phyloP scores from a whole-genome alignment of 371 early-diverging fungal species.

The Mortierella sp. region DNA sequence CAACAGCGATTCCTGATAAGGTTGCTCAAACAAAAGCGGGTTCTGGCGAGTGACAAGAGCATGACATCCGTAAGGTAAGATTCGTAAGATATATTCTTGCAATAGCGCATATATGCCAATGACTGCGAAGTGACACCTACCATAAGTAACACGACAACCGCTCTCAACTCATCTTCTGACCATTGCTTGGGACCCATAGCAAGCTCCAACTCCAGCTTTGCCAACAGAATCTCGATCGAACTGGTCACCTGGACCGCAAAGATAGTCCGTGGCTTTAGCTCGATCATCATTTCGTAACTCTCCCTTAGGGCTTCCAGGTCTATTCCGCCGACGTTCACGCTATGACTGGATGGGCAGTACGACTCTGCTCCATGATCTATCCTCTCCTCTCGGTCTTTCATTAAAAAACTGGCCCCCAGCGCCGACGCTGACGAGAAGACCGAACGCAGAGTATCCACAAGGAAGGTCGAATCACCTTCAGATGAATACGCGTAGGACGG shows the following conservation, averaged over 20 bases:
- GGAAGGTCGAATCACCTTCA: constrained; percentile 48
- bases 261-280: constrained; percentile 57
- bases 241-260: constrained; percentile 60
- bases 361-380: background rate
- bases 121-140: constrained; percentile 40
- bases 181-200: constrained; percentile 15
- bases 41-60: constrained; percentile 43
- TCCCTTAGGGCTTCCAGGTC: constrained; percentile 60
- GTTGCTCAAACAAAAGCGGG: constrained; percentile 61
- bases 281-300: constrained; percentile 57
- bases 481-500: constrained; percentile 11
- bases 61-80: too few species aligned
- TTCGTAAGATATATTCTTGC: too few species aligned
- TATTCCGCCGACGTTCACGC: constrained; percentile 57
- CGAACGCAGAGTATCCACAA: constrained; percentile 58
- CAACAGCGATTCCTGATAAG: constrained; percentile 61
- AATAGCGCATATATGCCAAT: background rate
- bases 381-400: constrained; percentile 22
- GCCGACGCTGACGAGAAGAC: constrained; percentile 59
- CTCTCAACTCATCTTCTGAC: constrained; percentile 55
- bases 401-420: constrained; percentile 43
- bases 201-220: constrained; percentile 60
- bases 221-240: constrained; percentile 65
- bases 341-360: background rate
- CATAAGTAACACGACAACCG: constrained; percentile 58